Evolutionary conservation across 2,329 filamentous ascomycete genomes (phyloP).

Genomic region (Huntiella omanensis): DNA sequence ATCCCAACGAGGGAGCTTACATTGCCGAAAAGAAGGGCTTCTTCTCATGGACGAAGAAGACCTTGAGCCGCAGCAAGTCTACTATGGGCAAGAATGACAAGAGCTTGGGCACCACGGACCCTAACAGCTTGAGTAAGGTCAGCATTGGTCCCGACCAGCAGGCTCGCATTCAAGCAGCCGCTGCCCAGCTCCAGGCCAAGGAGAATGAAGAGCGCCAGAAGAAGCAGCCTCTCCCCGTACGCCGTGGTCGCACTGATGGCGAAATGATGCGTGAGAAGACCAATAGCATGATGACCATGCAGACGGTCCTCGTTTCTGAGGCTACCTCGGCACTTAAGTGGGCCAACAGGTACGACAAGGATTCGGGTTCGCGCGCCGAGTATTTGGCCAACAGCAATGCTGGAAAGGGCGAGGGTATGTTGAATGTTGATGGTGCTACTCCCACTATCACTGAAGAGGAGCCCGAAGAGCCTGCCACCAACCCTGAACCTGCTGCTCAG

Average conservation of each 20-base stretch:
- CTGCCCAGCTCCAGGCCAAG: conserved; percentile 59
- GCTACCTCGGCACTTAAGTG: conserved; percentile 91
- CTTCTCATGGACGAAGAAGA: conserved; percentile 67
- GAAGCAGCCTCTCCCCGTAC: conserved; percentile 22
- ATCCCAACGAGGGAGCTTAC: conserved; percentile 69
- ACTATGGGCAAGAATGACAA: conserved; percentile 35
- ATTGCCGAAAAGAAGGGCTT: conserved; percentile 91
- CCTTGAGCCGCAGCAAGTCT: conserved; percentile 47
- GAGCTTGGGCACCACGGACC: conserved; percentile 23
- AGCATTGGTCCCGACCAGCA: conserved; percentile 84
- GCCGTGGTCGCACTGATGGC: conserved; percentile 36
- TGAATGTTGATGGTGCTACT: conserved; percentile 11
- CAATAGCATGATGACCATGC: conserved; percentile 74
- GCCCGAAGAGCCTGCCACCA: conserved; percentile 19
- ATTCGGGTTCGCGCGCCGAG: conserved; percentile 55
- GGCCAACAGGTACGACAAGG: conserved; percentile 88
- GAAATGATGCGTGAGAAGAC: conserved; percentile 51
- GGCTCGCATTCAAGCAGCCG: conserved; percentile 79
- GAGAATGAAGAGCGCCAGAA: conserved; percentile 38
- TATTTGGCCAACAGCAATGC: conserved; percentile 60
- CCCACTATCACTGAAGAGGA: conserved; percentile 21
- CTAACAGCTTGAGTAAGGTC: conserved; percentile 46
- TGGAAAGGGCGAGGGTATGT: conserved; percentile 40
- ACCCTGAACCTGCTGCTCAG: conserved; percentile 20
- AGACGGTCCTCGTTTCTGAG: conserved; percentile 67